Conservation (phyloP, 805 yeast genomes). For the Nakazawaea laoshanensis region DNA sequence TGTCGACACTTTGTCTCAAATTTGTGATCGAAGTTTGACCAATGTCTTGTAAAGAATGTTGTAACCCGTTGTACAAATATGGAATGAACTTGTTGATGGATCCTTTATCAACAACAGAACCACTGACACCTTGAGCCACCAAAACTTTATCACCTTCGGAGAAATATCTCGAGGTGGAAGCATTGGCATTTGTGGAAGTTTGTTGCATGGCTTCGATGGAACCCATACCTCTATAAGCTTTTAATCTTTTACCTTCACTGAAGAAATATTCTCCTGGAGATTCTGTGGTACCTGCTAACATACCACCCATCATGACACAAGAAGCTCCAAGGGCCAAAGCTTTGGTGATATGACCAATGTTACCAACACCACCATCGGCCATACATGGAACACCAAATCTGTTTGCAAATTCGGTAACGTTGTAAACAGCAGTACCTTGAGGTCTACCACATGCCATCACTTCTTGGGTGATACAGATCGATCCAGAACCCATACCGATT, state of each 20-base stretch:
- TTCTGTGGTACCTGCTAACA: constrained; percentile 97
- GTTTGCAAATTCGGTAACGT: constrained; percentile 88
- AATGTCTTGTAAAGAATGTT: constrained; percentile 98
- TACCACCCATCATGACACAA: constrained; percentile 98
- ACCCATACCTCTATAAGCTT: constrained; percentile 99
- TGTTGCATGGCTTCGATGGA: constrained; percentile 97
- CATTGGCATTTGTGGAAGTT: constrained; percentile 83
- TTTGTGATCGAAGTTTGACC: constrained; percentile 65
- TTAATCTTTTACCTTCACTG: constrained; percentile 96
- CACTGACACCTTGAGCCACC: constrained; percentile 98
- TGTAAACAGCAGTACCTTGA: constrained; percentile 97
- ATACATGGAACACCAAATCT: constrained; percentile 97
- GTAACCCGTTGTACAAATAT: constrained; percentile 89
- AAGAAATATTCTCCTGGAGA: constrained; percentile 97
- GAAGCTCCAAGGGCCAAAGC: constrained; percentile 97
- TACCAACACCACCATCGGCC: constrained; percentile 99
- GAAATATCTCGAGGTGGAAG: constrained; percentile 96
- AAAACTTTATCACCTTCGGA: constrained; percentile 92
- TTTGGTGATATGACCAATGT: constrained; percentile 96
- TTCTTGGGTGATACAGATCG: constrained; percentile 98
- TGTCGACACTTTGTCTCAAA: constrained; percentile 55
- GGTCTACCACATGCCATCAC: constrained; percentile 99
- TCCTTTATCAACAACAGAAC: constrained; percentile 95
- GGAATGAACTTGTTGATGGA: constrained; percentile 91
- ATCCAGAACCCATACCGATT: constrained; percentile 99